Base-by-base conservation (phyloP, 768 basidiomycete genomes). In the Suillus tomentosus region DNA sequence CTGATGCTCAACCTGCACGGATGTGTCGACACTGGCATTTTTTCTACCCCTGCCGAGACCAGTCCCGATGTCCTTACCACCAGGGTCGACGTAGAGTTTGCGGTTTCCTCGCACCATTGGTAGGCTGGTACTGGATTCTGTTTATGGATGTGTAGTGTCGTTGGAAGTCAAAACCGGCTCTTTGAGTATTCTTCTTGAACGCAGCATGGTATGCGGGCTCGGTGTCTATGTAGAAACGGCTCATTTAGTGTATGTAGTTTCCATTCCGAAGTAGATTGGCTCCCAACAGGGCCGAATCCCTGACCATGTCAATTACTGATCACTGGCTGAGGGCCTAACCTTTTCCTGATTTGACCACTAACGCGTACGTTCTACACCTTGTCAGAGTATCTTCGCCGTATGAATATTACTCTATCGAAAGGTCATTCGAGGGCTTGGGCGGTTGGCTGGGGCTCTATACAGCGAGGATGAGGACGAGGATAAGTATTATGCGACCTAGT, bases 1-100 rank as follows among this genome's bases (percentile, higher is more conserved):
- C 77, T 87, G 2, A 83, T 85, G 78, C 79, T 86, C 48, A 86
- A 87, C 70, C 78, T 86, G 5, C 81, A 85, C 67, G 71, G 77
- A 71, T 78, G 72, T 24, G 79, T 79, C 9, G 64, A 65, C 37
- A 31, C 15, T 3, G 64, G 64, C 24, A 62, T 67, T 9, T 64
- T 64, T 31, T 64, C 65, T 17, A 27, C 37, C 27, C 9, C 27
- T 31, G 31, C 19, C 17, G 2, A 5, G 24, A 51, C 24, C 10
- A 54, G 31, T 17, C 31, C n/a, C 31, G 31, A 31, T 19, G 10
- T 54, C 9, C 2, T 54, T 34, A 54, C 53, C 1, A 54, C 53
- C 17, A 34, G 53, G 5, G 17, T 34, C 5, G 5, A 19, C 31
- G 17, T 54, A 34, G 31, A 54, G 31, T 34, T 31, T 10, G 31